Evolutionary conservation across 2,329 filamentous ascomycete genomes (phyloP).

Genomic region (Graphiopsis chlorocephala): DNA sequence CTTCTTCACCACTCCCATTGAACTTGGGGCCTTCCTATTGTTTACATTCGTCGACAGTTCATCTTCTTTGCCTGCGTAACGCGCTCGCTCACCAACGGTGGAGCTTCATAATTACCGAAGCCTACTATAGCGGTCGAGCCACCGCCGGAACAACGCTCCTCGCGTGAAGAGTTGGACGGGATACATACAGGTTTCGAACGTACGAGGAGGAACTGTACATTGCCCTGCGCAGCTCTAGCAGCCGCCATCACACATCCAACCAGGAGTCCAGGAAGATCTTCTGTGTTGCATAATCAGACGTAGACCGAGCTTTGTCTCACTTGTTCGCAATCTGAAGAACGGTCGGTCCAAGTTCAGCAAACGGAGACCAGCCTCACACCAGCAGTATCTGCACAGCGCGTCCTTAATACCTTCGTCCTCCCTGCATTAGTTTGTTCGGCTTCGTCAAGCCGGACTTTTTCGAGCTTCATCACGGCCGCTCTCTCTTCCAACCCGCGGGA

Average conservation of each 20-base stretch:
- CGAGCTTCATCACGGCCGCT: slow-evolving; percentile 70
- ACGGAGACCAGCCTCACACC: slow-evolving; percentile 8
- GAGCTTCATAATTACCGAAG: slow-evolving; percentile 15
- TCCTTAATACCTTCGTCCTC: slow-evolving; percentile 13
- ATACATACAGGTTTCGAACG: slow-evolving; percentile 13
- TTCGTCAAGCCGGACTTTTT: slow-evolving; percentile 11
- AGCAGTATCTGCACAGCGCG: slow-evolving; percentile 9
- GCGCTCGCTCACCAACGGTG: slow-evolving; percentile 18
- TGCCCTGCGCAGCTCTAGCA: slow-evolving; percentile 17
- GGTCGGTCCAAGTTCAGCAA: slow-evolving; percentile 7
- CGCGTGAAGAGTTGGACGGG: slow-evolving; percentile 14
- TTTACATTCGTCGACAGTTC: slow-evolving; percentile 18
- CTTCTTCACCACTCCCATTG: slow-evolving; percentile 22
- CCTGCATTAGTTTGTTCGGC: slow-evolving; percentile 17
- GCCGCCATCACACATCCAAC: neutral
- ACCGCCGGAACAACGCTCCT: slow-evolving; percentile 3
- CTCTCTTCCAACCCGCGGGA: slow-evolving; percentile 75
- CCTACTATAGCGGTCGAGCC: slow-evolving; percentile 15
- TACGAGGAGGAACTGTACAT: slow-evolving; percentile 25
- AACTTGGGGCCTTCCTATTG: slow-evolving; percentile 17
- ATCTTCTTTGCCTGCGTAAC: slow-evolving; percentile 14
- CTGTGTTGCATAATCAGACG: slow-evolving; percentile 15
- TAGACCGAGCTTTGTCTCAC: slow-evolving; percentile 14
- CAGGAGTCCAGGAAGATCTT: slow-evolving; percentile 3
- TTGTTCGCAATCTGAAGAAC: slow-evolving; percentile 12